These are phyloP conservation scores for Neurospora discreta DNA, from an alignment of 495 filamentous ascomycete genomes.

Conservation along the genomic window DNA sequence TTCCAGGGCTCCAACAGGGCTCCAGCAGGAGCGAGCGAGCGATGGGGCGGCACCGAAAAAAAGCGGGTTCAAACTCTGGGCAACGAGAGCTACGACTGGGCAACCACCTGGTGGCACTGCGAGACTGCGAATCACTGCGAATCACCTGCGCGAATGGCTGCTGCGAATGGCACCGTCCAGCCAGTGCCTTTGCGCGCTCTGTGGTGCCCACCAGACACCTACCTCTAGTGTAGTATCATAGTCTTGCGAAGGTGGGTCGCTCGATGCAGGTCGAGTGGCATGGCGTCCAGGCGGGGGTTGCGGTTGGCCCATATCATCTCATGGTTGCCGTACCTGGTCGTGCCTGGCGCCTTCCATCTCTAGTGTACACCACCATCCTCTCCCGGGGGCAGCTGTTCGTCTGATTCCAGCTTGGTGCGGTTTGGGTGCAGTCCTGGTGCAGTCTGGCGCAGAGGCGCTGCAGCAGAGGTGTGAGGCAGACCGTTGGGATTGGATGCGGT, in stretches of 20 bases:
- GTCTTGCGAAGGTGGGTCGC: not conserved
- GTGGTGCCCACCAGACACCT: not conserved
- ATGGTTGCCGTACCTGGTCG: not conserved
- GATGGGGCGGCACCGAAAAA: not conserved
- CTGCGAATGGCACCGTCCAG: not conserved
- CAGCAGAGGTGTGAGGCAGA: not conserved
- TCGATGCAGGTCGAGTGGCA: not conserved
- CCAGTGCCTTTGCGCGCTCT: not conserved
- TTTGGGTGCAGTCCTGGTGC: not conserved
- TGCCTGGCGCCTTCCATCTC: not conserved
- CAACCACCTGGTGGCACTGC: not conserved
- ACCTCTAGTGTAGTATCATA: no score
- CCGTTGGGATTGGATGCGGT: not conserved
- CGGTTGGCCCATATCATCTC: not conserved
- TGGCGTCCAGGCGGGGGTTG: not conserved
- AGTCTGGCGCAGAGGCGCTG: not conserved
- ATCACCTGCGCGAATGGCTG: not conserved
- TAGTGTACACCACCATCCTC: not conserved
- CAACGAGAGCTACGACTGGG: not conserved
- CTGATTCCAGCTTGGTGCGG: not conserved
- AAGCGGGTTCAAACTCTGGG: not conserved
- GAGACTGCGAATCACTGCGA: not conserved
- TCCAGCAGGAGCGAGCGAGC: not conserved
- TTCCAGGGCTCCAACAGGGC: not conserved
- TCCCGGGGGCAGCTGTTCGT: not conserved